Evolutionary conservation across 257 asterid genomes (phyloP), one percentile per base, ranked within the genome.

Genomic region (Plantago ovata): DNA sequence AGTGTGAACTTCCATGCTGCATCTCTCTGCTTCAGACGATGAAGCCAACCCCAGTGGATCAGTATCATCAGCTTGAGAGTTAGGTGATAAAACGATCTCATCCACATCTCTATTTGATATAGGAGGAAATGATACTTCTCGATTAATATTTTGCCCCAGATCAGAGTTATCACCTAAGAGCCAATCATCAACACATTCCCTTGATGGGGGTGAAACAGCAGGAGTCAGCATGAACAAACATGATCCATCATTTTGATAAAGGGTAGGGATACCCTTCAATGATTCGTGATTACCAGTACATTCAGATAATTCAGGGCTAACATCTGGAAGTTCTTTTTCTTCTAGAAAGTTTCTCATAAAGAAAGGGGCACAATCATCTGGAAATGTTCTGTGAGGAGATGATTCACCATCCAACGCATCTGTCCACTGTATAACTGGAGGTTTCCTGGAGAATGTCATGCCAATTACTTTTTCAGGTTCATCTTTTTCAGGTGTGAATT

Each of bases 161-260:
- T 66, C 73, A 60, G 70, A 46, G 16, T 46, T 56, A 58, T 68
- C 73, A 51, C 52, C 69, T 32, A 81, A 75, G 33, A 84, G 69
- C 95, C 95, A 89, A 65, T 59, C 74, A 40, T 68, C 71, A 69
- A 92, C 83, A 69, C 75, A 69, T 73, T 79, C 87, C 66, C 58
- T 69, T 3, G 62, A 75, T 65, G 98, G 97, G 56, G 98, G 95
- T 67, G 89, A 75, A 15, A 56, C 62, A 51, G 76, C 72, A 64
- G 86, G 94, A 42, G 95, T 80, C 79, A 92, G 79, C 85, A 92
- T 78, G 76, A 78, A 88, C 43, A 81, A 68, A 79, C 60, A 66
- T 71, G 98, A 85, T 48, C 95, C 97, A 73, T 92, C 94, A 76
- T 80, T 83, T 75, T 80, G 87, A 75, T 71, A 74, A 65, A 80